Evolutionary conservation across 108 stramenopile genomes (phyloP).

Genomic region (Cyclotella choctawhatcheeana): DNA sequence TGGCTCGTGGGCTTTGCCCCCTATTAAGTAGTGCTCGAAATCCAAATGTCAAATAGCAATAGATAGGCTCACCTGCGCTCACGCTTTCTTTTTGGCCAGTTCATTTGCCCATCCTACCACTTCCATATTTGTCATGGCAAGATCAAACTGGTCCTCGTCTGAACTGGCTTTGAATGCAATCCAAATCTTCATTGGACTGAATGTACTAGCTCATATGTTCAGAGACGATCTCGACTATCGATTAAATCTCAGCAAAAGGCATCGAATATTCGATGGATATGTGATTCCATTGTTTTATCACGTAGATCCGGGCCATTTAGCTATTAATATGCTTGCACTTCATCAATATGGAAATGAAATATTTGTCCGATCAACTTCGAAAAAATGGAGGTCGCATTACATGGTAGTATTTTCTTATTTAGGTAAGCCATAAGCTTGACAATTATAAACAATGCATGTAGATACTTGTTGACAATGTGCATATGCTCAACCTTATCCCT

Average conservation of each 20-base stretch:
- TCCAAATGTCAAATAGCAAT: too few relatives aligned
- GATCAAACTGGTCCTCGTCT: slow-evolving; percentile 9
- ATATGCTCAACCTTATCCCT: background rate
- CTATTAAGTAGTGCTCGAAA: too few relatives aligned
- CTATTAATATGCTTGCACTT: slow-evolving; percentile 41
- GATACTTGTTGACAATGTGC: background rate
- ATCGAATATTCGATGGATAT: slow-evolving; percentile 47
- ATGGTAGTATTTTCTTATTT: slow-evolving; percentile 15
- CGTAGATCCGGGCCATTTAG: slow-evolving; percentile 30
- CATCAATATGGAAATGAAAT: slow-evolving; percentile 37
- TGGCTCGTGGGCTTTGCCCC: too few relatives aligned
- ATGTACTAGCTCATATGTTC: slow-evolving; percentile 25
- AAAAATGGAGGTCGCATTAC: slow-evolving; percentile 19
- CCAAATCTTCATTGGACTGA: slow-evolving; percentile 29
- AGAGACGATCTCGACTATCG: slow-evolving; percentile 33
- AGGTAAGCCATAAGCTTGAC: background rate
- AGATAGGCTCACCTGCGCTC: too few relatives aligned
- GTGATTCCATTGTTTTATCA: slow-evolving; percentile 49
- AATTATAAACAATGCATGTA: too few relatives aligned
- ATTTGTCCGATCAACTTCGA: slow-evolving; percentile 32
- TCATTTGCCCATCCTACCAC: too few relatives aligned
- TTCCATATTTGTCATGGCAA: background rate
- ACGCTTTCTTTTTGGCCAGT: too few relatives aligned
- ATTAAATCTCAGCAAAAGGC: slow-evolving; percentile 22
- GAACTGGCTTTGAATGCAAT: slow-evolving; percentile 37